Evolutionary conservation across 192 early-diverging fungal species (phyloP), one percentile per base, ranked within the genome.

Genomic region (Mortierella claussenii): DNA sequence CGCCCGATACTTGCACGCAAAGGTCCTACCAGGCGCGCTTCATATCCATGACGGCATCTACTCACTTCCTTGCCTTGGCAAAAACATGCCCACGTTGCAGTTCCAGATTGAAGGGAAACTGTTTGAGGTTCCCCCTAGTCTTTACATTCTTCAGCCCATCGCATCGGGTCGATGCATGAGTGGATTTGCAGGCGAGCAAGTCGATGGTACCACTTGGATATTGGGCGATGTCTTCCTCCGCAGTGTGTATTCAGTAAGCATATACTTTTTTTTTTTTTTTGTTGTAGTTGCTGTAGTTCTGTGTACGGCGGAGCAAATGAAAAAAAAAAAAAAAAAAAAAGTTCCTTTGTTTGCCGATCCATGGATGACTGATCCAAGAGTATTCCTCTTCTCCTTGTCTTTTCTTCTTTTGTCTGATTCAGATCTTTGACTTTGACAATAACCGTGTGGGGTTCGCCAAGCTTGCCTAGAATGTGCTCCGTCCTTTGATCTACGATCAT

Each of bases 341-440:
- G n/a, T n/a, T n/a, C n/a, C n/a, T n/a, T n/a, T n/a, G n/a, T n/a
- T n/a, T 11, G 31, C 13, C n/a, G 17, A 17, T 18, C 34, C 6
- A 3, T 33, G 0, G 3, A 26, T 34, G 17, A 4, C 26, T 48
- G 2, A 11, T 55, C 30, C 37, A 55, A 55, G n/a, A 43, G 12
- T 57, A 44, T 12, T 31, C 9, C n/a, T 26, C 15, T 36, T 32
- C 32, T 26, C 10, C 32, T 15, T 46, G 3, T 15, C 21, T 40
- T 40, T 7, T 40, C 13, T 40, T 13, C 37, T 10, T 40, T 7
- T 40, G 37, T 7, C 37, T 40, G 37, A 10, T 7, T 40, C 12
- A 74, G 70, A 60, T 74, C 42, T 74, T 45, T 60, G 70, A 74
- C 20, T 74, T 74, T 60, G 70, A 74, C 46, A 74, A 65, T 30